These are phyloP conservation scores for Tulasnella sp. DNA, from an alignment of 768 basidiomycete species.

Conservation along the genomic window DNA sequence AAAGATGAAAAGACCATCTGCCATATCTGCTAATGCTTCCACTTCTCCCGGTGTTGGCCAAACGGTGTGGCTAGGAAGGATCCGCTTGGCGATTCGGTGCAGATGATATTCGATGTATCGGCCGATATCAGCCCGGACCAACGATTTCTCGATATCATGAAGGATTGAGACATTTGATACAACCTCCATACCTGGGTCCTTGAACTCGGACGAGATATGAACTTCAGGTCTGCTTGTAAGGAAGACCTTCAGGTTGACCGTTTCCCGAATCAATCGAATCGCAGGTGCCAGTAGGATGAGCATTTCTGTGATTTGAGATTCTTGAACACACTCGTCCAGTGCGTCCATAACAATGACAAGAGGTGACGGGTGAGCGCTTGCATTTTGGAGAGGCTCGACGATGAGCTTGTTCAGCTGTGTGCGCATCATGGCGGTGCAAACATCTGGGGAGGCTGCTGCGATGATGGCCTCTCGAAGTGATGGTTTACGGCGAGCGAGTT, in stretches of 20 bases:
- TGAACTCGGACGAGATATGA: conserved; percentile 19
- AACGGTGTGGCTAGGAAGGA: not conserved
- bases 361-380: not conserved
- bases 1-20: conserved; percentile 1
- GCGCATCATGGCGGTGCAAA: conserved; percentile 16
- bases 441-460: conserved; percentile 6
- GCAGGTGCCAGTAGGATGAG: conserved; percentile 20
- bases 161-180: not conserved
- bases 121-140: conserved; percentile 9
- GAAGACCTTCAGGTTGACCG: conserved; percentile 24
- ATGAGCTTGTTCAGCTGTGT: conserved; percentile 19
- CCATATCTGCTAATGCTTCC: not conserved
- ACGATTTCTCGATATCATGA: conserved; percentile 13
- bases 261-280: conserved; percentile 20
- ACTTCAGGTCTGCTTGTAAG: conserved; percentile 26
- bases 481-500: conserved; percentile 21
- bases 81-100: not conserved
- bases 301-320: conserved; percentile 13
- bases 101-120: conserved; percentile 7
- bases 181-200: not conserved
- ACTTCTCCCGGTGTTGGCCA: conserved; percentile 6
- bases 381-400: conserved; percentile 4
- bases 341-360: conserved; percentile 29
- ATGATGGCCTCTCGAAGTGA: not conserved
- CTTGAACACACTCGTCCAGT: conserved; percentile 26